Base-by-base conservation (phyloP, 164 flowering plant genomes). In the Malania oleifera region DNA sequence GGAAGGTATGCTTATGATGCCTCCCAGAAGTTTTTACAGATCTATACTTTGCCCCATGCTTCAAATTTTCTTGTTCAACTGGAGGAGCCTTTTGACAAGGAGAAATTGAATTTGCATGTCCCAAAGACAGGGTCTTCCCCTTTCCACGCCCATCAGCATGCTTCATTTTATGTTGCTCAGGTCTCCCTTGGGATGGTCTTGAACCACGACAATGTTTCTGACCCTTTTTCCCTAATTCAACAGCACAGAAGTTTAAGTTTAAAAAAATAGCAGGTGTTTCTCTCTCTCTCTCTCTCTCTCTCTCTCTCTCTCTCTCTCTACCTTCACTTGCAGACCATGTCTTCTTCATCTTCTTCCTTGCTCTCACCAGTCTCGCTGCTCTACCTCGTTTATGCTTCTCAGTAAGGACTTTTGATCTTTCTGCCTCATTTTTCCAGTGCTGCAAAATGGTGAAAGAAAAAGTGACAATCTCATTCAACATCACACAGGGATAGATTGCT, bases 381-480 rank as follows among this genome's bases (percentile, higher is more conserved):
- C 72, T 44, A 10, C 91, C 91, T 52, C 86, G 71, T 63, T 46
- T 63, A 61, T 81, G 84, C 72, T 82, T 85, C 67, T 85, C 86
- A 44, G 69, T 72, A 38, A 82, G 82, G 39, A 79, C 78, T 61
- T 58, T 62, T 20, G 35, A 10, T 67, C 86, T 77, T 56, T 79
- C 77, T 54, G 68, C 66, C 69, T 82, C 91, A 63, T 82, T 69
- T 62, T 70, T 60, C 87, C 86, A 85, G 34, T 48, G 66, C 87
- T 82, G 64, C 43, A 62, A 17, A 29, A 54, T 38, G 27, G 15
- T 12, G 26, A 5, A 2, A 41, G 2, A 27, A 20, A 8, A 58
- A 6, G 17, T 10, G 17, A 9, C 12, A 38, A 5, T 46, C 15
- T 12, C 13, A 12, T 23, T 2, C 15, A 6, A 50, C 2, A 52